Base-by-base conservation (phyloP, 1,284 basidiomycete species). In the Malassezia arunalokei region DNA sequence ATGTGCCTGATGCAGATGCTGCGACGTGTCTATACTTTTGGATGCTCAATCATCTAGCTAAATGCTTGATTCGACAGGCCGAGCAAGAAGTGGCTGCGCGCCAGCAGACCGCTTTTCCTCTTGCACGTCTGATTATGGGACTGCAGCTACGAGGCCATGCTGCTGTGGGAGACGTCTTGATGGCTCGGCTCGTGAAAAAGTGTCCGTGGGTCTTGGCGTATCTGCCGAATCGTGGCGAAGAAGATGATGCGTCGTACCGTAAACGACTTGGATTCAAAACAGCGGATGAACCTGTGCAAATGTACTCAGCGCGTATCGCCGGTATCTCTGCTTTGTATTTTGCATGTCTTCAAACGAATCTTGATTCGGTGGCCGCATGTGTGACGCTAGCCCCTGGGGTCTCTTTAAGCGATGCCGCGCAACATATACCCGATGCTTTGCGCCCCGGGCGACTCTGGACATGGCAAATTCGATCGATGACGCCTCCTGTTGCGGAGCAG, bases 81-180 rank as follows among this genome's bases (percentile, higher is more conserved):
- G 90, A 95, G 75, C 85, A 84, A 0, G 92, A 98, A 74, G 87
- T 95, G 6, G 82, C 86, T 1, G 89, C 88, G 2, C 87, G 91
- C 74, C 83, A 86, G 62, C 81, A 82, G 33, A 85, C 84, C 8
- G 90, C 89, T 0, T 79, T 80, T 41, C 91, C 92, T 0, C 79
- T 96, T 8, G 87, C 86, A 0, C 79, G 82, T 27, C 81, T 95
- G 4, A 77, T 86, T 0, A 77, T 84, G 42, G 82, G 81, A 47
- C 77, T 92, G 17, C 75, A 90, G 12, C 47, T 76, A 14, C 62
- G 78, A 62, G 71, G 79, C 60, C 63, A 81, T 82, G 54, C 77
- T 74, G 66, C 78, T 66, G 56, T 95, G 79, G 78, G 80, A 0
- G 79, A 85, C 9, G 78, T 94, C 7, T 81, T 96, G 68, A 90